Conservation (phyloP, 768 basidiomycete species). For the Pholiota microspora region DNA sequence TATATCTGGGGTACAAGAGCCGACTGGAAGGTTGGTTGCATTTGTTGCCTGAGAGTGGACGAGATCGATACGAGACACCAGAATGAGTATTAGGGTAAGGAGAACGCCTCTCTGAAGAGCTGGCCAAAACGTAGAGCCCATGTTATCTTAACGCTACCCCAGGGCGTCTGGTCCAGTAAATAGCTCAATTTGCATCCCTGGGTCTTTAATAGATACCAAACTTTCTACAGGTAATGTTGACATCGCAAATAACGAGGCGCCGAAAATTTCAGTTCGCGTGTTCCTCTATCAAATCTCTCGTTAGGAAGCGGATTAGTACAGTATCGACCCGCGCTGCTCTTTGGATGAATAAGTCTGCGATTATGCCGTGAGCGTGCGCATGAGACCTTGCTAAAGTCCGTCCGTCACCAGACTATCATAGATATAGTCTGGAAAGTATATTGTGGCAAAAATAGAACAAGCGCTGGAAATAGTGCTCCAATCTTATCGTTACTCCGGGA, state of each 20-base stretch:
- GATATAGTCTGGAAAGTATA: neutral
- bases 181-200: neutral
- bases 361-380: neutral
- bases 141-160: neutral
- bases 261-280: neutral
- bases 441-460: neutral
- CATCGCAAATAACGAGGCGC: neutral
- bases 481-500: neutral
- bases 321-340: neutral
- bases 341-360: neutral
- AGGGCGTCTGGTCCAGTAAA: neutral
- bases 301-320: neutral
- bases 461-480: neutral
- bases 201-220: neutral
- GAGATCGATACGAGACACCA: neutral
- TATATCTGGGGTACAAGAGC: slow-evolving; percentile 19
- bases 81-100: neutral
- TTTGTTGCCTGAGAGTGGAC: slow-evolving; percentile 16
- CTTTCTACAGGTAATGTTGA: neutral
- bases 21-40: slow-evolving; percentile 20
- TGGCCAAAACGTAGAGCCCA: neutral
- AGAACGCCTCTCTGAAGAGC: neutral
- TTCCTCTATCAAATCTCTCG: neutral
- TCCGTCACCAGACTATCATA: neutral
- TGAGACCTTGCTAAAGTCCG: neutral